Base-by-base conservation (phyloP, 495 filamentous ascomycete genomes). In the Amphirosellinia nigrospora region DNA sequence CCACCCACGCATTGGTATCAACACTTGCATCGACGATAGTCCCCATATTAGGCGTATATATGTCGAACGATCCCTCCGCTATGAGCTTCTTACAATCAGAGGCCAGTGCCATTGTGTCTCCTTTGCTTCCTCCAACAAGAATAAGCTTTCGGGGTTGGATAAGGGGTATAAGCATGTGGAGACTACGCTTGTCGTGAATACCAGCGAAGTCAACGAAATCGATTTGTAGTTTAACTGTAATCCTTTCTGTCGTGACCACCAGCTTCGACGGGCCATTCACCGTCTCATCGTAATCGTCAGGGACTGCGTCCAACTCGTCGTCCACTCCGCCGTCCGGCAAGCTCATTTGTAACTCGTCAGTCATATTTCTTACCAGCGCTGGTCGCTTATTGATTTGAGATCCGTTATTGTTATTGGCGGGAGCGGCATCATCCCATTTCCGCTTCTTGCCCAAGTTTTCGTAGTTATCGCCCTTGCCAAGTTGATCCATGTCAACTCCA, bases 1-100 rank as follows among this genome's bases (percentile, higher is more conserved):
- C 91, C 34, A 91, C 90, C 96, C 96, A 99, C 28, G 96, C 95
- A 77, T 98, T 98, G 8, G 94, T 98, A 74, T 99, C 96, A 45
- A 98, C 94, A 73, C 94, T 97, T 16, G 95, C 96, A 78, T 98
- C 89, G 59, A 98, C 85, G 3, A 84, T 81, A 60, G 86, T 81
- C 19, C 94, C 93, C 43, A 91, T 83, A 15, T 75, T 78, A 2
- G 96, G 96, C 0, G 93, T 94, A 79, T 94, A 95, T 23, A 98
- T 91, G 68, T 91, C 89, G 67, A 86, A 75, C 11, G 72, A 76
- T 26, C 78, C 78, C 15, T 80, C 78, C n/a, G 81, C 84, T 34
- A 96, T 84, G 0, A 96, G 85, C 72, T 92, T 90, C 70, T 90
- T 87, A 80, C 93, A 97, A 75, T 97, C 94, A 0, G 85, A 84